Percentiles rank a stretch among this genome's conserved stretches.
phyloP scores from a whole-genome alignment of 1,284 basidiomycete genomes.

The Neotropicomus parvogracilis region DNA sequence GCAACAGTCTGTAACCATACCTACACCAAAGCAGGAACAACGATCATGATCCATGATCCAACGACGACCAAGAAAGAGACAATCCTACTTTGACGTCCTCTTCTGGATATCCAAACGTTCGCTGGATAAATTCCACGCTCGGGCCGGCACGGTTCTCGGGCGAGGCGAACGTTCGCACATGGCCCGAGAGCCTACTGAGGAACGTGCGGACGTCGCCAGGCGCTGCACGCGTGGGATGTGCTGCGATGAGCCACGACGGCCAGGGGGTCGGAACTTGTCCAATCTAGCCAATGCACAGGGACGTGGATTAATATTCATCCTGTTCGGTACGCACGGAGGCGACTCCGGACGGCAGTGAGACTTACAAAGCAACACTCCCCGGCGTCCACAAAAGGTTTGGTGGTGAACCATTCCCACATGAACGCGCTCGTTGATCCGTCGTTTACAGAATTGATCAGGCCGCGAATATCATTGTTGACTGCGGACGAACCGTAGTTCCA shows the following conservation, averaged over 20 bases:
- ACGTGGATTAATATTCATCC: not conserved
- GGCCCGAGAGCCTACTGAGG: slow-evolving; percentile 58
- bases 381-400: slow-evolving; percentile 85
- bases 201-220: slow-evolving; percentile 55
- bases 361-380: slow-evolving; percentile 82
- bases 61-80: not conserved
- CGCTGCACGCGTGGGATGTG: slow-evolving; percentile 64
- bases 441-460: slow-evolving; percentile 90
- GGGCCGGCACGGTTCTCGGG: slow-evolving; percentile 52
- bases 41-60: not conserved
- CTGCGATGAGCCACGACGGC: slow-evolving; percentile 94
- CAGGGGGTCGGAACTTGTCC: slow-evolving; percentile 90
- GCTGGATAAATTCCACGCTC: slow-evolving; percentile 73
- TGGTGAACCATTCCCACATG: slow-evolving; percentile 99
- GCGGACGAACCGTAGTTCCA: not conserved
- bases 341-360: slow-evolving; percentile 13
- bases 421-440: slow-evolving; percentile 78
- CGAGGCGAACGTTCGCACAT: slow-evolving; percentile 70
- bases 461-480: slow-evolving; percentile 90
- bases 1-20: slow-evolving; percentile 80
- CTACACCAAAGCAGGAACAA: slow-evolving; percentile 30
- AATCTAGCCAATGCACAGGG: slow-evolving; percentile 49
- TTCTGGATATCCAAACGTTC: slow-evolving; percentile 77
- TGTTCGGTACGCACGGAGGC: too few species aligned
- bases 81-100: slow-evolving; percentile 65